Percentiles rank a stretch among this genome's conserved stretches.
Conservation (phyloP, 1,284 basidiomycete genomes). For the Grifola frondosa region DNA sequence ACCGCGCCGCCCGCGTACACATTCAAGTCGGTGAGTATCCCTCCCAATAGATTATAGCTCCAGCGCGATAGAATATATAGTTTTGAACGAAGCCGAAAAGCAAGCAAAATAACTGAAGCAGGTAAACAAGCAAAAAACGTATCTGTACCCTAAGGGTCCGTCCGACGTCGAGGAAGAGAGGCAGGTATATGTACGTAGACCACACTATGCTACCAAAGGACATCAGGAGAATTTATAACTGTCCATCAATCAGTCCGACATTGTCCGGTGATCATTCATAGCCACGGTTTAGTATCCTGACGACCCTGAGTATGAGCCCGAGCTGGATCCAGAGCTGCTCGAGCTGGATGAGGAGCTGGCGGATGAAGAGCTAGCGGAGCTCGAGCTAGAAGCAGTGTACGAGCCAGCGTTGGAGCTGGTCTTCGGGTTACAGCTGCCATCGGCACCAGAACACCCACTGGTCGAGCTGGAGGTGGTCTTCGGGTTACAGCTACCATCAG, state of each 20-base stretch:
- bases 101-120: slow-evolving; percentile 16
- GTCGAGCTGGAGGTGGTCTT: background rate
- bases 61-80: slow-evolving; percentile 20
- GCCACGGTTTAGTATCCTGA: slow-evolving; percentile 16
- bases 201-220: slow-evolving; percentile 14
- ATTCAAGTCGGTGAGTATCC: background rate
- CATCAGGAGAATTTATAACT: slow-evolving; percentile 17
- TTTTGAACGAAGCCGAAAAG: slow-evolving; percentile 8
- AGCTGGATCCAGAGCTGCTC: background rate
- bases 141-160: slow-evolving; percentile 18
- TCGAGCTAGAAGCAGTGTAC: background rate
- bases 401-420: no score
- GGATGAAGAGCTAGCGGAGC: background rate
- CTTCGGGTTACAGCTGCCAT: no score
- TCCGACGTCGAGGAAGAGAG: slow-evolving; percentile 9
- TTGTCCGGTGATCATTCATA: no score
- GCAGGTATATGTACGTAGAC: slow-evolving; percentile 5
- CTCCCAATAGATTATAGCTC: background rate
- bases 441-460: background rate
- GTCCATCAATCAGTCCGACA: slow-evolving; percentile 21
- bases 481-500: slow-evolving; percentile 1
- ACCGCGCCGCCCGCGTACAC: background rate
- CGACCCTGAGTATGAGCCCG: slow-evolving; percentile 6
- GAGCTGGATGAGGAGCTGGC: slow-evolving; percentile 3
- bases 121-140: slow-evolving; percentile 18